A percentile compares a stretch with the other conserved stretches of the same genome.
Conservation (phyloP, 176 grass and related monocot genomes). For the Secale cereale region DNA sequence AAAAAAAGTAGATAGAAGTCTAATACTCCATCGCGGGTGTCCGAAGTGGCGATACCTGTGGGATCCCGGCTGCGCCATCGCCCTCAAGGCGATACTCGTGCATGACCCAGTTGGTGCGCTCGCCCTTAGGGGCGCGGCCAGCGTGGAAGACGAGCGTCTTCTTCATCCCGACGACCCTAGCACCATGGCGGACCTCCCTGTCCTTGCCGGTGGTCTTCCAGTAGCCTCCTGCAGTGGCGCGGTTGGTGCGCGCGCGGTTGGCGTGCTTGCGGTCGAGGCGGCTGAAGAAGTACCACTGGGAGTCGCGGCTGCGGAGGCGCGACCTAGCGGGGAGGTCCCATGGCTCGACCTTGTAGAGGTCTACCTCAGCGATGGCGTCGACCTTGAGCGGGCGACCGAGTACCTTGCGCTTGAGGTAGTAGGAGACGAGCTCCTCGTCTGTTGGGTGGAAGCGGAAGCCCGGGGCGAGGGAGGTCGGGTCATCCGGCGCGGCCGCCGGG, state of each 20-base stretch:
- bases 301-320: slow-evolving; percentile 73
- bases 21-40: no score
- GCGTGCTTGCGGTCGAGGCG: slow-evolving; percentile 85
- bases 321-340: slow-evolving; percentile 81
- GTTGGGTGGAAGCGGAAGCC: slow-evolving; percentile 86
- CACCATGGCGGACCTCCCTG: slow-evolving; percentile 56
- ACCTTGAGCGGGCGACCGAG: slow-evolving; percentile 58
- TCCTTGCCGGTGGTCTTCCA: slow-evolving; percentile 99
- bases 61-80: slow-evolving; percentile 35
- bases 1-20: not conserved
- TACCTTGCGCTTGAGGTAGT: slow-evolving; percentile 93
- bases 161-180: slow-evolving; percentile 77
- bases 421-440: slow-evolving; percentile 78
- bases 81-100: slow-evolving; percentile 94
- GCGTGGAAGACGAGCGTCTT: slow-evolving; percentile 94
- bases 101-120: slow-evolving; percentile 99
- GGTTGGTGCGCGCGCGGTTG: slow-evolving; percentile 83
- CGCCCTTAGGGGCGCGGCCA: slow-evolving; percentile 71
- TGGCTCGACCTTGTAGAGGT: slow-evolving; percentile 91
- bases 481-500: slow-evolving; percentile 2
- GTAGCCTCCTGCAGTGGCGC: slow-evolving; percentile 70
- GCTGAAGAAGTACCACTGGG: slow-evolving; percentile 99
- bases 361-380: slow-evolving; percentile 80
- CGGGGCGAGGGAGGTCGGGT: slow-evolving; percentile 54
- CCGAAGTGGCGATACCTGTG: slow-evolving; percentile 28